These are phyloP conservation scores for Paramecium octaurelia DNA, from an alignment of 73 alveolate species.

Conservation along the genomic window DNA sequence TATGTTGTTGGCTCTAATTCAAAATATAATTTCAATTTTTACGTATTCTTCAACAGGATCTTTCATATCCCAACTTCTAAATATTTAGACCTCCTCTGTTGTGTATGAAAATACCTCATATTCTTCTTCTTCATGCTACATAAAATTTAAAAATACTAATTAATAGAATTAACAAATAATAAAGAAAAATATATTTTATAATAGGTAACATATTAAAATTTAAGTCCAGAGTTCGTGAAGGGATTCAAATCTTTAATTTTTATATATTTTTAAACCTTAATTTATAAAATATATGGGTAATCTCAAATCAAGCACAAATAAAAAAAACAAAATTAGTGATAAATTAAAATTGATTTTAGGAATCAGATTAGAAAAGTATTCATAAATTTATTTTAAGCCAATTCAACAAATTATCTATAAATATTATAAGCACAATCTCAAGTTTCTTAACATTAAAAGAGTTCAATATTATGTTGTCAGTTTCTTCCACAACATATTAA, in stretches of 20 bases:
- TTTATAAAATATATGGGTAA: background rate
- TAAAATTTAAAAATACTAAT: too few species aligned
- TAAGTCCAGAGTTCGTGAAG: too few species aligned
- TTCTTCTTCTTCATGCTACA: background rate
- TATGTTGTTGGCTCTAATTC: background rate
- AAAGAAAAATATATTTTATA: too few species aligned
- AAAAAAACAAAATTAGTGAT: background rate
- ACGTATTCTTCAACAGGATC: background rate
- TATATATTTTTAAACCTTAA: background rate
- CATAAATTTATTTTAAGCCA: background rate
- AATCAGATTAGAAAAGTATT: background rate
- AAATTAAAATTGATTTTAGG: background rate
- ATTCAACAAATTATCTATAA: background rate
- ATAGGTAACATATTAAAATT: too few species aligned
- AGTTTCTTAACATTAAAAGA: conserved; percentile 2
- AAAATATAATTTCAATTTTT: background rate
- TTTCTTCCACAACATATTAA: background rate
- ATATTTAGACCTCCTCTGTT: background rate
- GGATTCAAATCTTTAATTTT: too few species aligned
- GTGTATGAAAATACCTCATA: too few species aligned
- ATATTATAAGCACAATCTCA: background rate
- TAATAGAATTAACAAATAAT: too few species aligned
- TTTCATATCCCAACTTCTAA: background rate
- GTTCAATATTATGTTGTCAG: background rate
- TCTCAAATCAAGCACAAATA: background rate